Evolutionary conservation across 2,329 filamentous ascomycete species (phyloP), one percentile per base, ranked within the genome.

Genomic region (Aspergillus quadricinctus): DNA sequence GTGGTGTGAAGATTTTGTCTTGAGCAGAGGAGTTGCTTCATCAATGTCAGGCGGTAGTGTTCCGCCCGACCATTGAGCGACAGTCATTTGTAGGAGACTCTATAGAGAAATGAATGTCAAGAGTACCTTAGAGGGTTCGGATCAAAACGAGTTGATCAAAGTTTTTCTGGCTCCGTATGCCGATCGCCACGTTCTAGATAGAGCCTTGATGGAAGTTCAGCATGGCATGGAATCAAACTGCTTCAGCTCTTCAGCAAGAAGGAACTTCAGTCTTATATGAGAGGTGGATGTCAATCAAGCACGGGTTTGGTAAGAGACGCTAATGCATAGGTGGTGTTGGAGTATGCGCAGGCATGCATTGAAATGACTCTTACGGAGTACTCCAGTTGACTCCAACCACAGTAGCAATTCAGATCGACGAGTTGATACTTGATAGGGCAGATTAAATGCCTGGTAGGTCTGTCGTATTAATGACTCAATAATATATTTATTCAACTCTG

Each of bases 11-110:
- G 52, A 48, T 28, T 54, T 21, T 29, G 54, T 48, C 7, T 52
- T 56, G 29, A 65, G 46, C 27, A 66, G 50, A 27, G 64, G 64
- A 17, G 62, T 64, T 21, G 59, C 59, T 52, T 66, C 64, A 41
- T 61, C 48, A 23, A 53, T 35, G 29, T 41, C 45, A 35, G 31
- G n/a, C 10, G 43, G 23, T 23, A 4, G 11, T 46, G 11, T 23
- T 46, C 43, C 43, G 21, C 21, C 11, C 21, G 4, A 11, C 4
- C 19, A 21, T 46, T 23, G 21, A 17, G 11, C 23, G 17, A 35
- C 11, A 21, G 14, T 19, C 35, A 37, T 41, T 14, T 54, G 35
- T 25, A 50, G 23, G 45, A 40, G 21, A 14, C 19, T 23, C 40
- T 23, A 17, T 21, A 45, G 10, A 11, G 41, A 23, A 45, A 4